These are phyloP conservation scores for Sporisorium iseilematis-ciliati DNA, from an alignment of 1,284 basidiomycete genomes.

Conservation along the genomic window DNA sequence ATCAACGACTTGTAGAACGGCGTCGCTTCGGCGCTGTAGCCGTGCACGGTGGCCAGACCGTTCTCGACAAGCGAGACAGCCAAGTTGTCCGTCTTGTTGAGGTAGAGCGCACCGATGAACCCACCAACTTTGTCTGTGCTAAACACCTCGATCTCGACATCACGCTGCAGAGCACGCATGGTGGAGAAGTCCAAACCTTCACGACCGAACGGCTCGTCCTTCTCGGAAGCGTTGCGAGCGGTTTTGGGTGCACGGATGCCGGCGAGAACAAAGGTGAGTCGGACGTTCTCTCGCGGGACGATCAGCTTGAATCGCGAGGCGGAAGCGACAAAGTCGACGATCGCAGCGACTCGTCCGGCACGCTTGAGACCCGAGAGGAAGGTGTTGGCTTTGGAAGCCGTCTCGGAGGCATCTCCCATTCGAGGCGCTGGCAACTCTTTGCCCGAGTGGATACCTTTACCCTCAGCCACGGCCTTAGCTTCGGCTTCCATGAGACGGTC, in stretches of 20 bases:
- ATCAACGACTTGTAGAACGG: constrained; percentile 83
- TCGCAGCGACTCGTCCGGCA: constrained; percentile 81
- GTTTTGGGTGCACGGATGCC: constrained; percentile 71
- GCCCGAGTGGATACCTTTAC: constrained; percentile 90
- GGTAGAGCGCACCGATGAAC: constrained; percentile 88
- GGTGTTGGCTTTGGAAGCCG: constrained; percentile 60
- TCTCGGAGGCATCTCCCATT: constrained; percentile 84
- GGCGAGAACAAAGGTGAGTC: constrained; percentile 65
- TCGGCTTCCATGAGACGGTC: constrained; percentile 96
- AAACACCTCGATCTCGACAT: constrained; percentile 92
- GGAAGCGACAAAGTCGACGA: constrained; percentile 89
- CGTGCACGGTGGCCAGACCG: constrained; percentile 84
- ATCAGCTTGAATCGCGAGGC: constrained; percentile 60
- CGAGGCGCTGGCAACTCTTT: constrained; percentile 80
- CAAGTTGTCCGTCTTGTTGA: constrained; percentile 80
- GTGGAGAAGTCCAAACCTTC: constrained; percentile 87
- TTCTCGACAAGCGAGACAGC: constrained; percentile 86
- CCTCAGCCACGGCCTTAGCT: constrained; percentile 80
- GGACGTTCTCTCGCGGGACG: constrained; percentile 59
- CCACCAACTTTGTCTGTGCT: constrained; percentile 93
- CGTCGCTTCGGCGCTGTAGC: constrained; percentile 85
- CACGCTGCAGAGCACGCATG: constrained; percentile 88
- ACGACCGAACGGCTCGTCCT: constrained; percentile 86
- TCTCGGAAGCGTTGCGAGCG: constrained; percentile 79
- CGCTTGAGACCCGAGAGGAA: constrained; percentile 94